Conservation (phyloP, 495 filamentous ascomycete genomes). For the Parathielavia hyrcaniae region DNA sequence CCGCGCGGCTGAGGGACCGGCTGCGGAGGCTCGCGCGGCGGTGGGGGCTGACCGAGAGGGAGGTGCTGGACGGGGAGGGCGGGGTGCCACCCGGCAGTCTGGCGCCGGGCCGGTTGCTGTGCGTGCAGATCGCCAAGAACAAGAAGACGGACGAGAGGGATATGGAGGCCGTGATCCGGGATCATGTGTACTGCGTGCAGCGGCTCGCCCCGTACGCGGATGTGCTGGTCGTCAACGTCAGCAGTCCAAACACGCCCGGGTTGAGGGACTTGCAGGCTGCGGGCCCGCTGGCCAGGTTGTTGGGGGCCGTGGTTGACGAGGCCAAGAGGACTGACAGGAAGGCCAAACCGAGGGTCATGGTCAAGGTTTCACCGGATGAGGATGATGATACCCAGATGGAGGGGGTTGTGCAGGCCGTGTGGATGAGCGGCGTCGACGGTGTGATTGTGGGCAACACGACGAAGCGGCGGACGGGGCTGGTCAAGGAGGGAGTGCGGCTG, state of each 20-base stretch:
- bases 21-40: conserved; percentile 68
- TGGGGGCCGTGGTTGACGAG: conserved; percentile 75
- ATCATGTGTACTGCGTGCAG: conserved; percentile 83
- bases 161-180: conserved; percentile 70
- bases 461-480: conserved; percentile 63
- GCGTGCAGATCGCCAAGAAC: conserved; percentile 98
- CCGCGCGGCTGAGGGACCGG: conserved; percentile 67
- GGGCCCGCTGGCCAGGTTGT: conserved; percentile 70
- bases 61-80: conserved; percentile 65
- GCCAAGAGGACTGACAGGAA: conserved; percentile 59
- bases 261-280: conserved; percentile 75
- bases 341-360: conserved; percentile 79
- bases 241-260: conserved; percentile 90
- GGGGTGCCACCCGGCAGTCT: conserved; percentile 66
- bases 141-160: conserved; percentile 78
- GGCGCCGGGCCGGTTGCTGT: conserved; percentile 63
- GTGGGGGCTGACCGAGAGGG: conserved; percentile 61
- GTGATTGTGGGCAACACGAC: conserved; percentile 99
- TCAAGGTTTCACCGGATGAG: conserved; percentile 95
- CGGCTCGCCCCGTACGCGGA: conserved; percentile 80
- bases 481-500: conserved; percentile 57
- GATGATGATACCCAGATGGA: conserved; percentile 72
- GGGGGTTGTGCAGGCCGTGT: conserved; percentile 83
- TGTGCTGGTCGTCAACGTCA: conserved; percentile 93
- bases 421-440: conserved; percentile 78